Percentiles rank a stretch among this genome's conserved stretches.
These are phyloP conservation scores for Oidiodendron maius DNA, from an alignment of 495 filamentous ascomycete genomes.

Conservation along the genomic window DNA sequence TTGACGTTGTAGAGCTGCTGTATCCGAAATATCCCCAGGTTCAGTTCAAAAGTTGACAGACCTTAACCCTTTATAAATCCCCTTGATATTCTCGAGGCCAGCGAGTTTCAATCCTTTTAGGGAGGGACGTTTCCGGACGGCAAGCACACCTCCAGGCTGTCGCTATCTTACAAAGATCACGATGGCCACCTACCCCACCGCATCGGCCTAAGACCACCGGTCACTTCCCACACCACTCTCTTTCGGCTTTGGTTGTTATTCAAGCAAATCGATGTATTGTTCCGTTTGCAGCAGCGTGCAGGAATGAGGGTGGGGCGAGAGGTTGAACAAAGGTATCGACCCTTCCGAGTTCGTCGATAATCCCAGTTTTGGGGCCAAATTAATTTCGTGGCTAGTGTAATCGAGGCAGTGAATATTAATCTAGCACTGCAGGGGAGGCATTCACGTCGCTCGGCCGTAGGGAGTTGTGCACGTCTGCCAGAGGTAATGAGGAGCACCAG, in stretches of 20 bases:
- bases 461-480: too few species aligned
- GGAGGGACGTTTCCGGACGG: conserved; percentile 1
- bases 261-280: not conserved
- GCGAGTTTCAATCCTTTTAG: not conserved
- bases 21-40: not conserved
- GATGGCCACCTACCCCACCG: conserved; percentile 35
- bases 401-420: too few species aligned
- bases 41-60: not conserved
- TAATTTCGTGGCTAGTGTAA: too few species aligned
- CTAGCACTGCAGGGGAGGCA: too few species aligned
- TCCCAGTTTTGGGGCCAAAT: too few species aligned
- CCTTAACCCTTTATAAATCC: not conserved
- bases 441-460: too few species aligned
- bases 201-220: conserved; percentile 35
- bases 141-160: conserved; percentile 15
- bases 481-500: too few species aligned
- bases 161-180: conserved; percentile 22
- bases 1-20: not conserved
- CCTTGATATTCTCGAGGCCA: not conserved
- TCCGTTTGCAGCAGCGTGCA: not conserved
- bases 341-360: too few species aligned
- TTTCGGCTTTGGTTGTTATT: not conserved
- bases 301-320: too few species aligned
- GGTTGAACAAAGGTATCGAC: too few species aligned
- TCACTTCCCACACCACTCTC: conserved; percentile 15